Percentiles rank a stretch among this genome's conserved stretches.
Conservation (phyloP, 176 grass and related monocot genomes). For the Aegilops sharonensis region DNA sequence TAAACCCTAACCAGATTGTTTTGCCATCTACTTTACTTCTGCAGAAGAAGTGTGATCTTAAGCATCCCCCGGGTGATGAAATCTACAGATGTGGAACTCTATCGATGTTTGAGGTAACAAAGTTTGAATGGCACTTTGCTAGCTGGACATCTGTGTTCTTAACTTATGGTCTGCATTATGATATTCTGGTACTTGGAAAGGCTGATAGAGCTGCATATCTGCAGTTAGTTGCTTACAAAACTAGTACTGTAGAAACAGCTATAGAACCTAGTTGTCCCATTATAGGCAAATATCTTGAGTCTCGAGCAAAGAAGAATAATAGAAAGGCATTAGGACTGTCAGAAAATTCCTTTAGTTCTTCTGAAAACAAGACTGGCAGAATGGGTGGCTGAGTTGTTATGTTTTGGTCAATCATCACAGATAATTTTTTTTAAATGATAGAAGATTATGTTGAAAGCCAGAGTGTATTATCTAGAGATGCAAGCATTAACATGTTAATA, state of each 20-base stretch:
- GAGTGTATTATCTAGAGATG: background rate
- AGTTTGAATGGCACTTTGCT: slow-evolving; percentile 17
- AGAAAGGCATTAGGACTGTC: background rate
- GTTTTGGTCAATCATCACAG: background rate
- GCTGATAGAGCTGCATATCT: background rate
- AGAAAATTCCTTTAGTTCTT: slow-evolving; percentile 11
- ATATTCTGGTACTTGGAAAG: background rate
- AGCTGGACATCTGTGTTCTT: background rate
- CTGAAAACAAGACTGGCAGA: background rate
- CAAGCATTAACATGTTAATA: background rate
- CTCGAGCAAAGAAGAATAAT: slow-evolving; percentile 3
- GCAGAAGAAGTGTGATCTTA: slow-evolving; percentile 96
- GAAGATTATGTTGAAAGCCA: background rate
- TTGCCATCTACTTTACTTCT: slow-evolving; percentile 30
- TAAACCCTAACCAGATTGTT: background rate
- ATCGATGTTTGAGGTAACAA: slow-evolving; percentile 94
- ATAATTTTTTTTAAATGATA: background rate
- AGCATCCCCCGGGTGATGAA: slow-evolving; percentile 98
- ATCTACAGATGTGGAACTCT: slow-evolving; percentile 97
- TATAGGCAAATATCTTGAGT: background rate
- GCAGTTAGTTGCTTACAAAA: background rate
- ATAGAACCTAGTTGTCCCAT: background rate
- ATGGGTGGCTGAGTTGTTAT: background rate
- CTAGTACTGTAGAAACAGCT: background rate
- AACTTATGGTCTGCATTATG: background rate